A percentile compares a stretch with the other conserved stretches of the same genome.
Evolutionary conservation across 2,329 filamentous ascomycete genomes (phyloP).

Genomic region (Aspergillus fumigatiaffinis): DNA sequence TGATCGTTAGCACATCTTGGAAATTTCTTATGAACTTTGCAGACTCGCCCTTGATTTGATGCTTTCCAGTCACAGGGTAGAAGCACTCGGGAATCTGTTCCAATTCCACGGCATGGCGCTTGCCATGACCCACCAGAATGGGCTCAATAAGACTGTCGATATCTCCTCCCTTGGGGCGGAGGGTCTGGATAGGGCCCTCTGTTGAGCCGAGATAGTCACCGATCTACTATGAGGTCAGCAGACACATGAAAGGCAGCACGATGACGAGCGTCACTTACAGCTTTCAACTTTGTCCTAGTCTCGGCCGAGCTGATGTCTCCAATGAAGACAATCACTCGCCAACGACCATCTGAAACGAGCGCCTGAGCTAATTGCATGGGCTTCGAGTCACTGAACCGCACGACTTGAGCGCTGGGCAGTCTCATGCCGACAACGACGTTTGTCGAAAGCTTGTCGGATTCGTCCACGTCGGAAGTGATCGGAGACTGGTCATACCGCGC

Average conservation of each 20-base stretch:
- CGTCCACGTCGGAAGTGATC: slow-evolving; percentile 39
- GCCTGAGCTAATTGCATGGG: slow-evolving; percentile 50
- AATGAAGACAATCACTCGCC: slow-evolving; percentile 49
- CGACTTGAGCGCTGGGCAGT: slow-evolving; percentile 54
- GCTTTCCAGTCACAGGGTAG: slow-evolving; percentile 53
- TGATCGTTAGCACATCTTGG: not conserved
- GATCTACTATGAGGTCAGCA: slow-evolving; percentile 24
- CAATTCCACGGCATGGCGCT: slow-evolving; percentile 48
- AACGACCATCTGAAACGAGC: slow-evolving; percentile 50
- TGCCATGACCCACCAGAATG: slow-evolving; percentile 51
- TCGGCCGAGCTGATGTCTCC: slow-evolving; percentile 38
- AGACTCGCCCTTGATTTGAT: slow-evolving; percentile 50
- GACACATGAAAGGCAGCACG: not conserved
- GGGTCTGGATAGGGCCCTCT: slow-evolving; percentile 40
- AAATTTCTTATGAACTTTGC: not conserved
- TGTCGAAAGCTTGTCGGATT: slow-evolving; percentile 33
- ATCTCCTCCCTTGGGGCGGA: slow-evolving; percentile 43
- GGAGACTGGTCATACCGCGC: slow-evolving; percentile 51
- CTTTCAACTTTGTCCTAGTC: slow-evolving; percentile 29
- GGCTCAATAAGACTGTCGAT: slow-evolving; percentile 56
- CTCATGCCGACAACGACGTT: slow-evolving; percentile 46
- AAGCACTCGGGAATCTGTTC: slow-evolving; percentile 55
- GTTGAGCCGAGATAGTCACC: slow-evolving; percentile 38
- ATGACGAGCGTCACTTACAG: slow-evolving; percentile 27
- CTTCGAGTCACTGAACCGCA: slow-evolving; percentile 58